Percentiles rank a stretch among this genome's conserved stretches.
phyloP scores from a whole-genome alignment of 2,329 filamentous ascomycete species.

The Trichoderma brevicompactum region DNA sequence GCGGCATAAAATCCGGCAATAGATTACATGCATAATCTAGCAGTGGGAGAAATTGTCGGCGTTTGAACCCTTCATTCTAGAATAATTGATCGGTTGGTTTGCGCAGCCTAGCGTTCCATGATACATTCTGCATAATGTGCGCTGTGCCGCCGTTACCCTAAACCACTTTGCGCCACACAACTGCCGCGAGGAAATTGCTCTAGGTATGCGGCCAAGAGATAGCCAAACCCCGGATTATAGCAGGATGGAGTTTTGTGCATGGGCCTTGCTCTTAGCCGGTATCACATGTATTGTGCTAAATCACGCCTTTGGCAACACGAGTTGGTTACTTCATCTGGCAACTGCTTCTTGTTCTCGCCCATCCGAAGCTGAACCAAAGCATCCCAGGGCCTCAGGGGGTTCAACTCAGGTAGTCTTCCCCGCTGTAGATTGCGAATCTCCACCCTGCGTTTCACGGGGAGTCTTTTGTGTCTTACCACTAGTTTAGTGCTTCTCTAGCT shows the following conservation, averaged over 20 bases:
- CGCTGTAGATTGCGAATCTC: conserved; percentile 8
- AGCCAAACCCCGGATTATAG: background rate
- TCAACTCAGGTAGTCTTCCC: background rate
- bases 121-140: no score
- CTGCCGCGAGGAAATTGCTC: background rate
- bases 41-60: no score
- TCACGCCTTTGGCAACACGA: background rate
- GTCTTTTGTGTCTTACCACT: background rate
- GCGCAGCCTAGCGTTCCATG: no score
- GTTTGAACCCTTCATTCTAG: no score
- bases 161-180: background rate
- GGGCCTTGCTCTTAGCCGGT: background rate
- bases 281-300: background rate
- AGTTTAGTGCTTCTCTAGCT: conserved; percentile 1
- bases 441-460: conserved; percentile 20
- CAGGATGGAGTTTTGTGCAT: background rate
- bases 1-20: no score
- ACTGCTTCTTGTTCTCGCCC: background rate
- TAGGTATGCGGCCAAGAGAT: background rate
- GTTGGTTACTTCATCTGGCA: background rate
- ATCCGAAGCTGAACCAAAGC: background rate
- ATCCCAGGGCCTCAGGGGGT: conserved; percentile 9
- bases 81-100: no score
- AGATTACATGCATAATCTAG: no score
- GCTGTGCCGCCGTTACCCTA: no score